These are phyloP conservation scores for Globisporangium spinosum DNA, from an alignment of 352 stramenopile species.

Conservation along the genomic window DNA sequence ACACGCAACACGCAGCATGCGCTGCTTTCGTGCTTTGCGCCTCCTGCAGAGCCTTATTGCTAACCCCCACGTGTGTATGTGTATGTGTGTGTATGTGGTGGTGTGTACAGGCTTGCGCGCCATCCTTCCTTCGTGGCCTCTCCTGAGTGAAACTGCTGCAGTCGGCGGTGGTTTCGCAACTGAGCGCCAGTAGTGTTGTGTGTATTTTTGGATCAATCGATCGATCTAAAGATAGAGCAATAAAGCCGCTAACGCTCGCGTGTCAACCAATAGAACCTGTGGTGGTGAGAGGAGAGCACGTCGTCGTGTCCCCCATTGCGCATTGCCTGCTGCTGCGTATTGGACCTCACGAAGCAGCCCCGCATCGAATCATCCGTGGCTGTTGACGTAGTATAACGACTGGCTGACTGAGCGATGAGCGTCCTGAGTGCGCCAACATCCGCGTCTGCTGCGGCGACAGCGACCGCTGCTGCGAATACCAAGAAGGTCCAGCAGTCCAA, in stretches of 20 bases:
- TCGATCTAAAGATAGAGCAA: constrained; percentile 1
- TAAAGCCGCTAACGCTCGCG: not conserved
- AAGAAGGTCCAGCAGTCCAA: constrained; percentile 23
- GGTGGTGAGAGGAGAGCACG: not conserved
- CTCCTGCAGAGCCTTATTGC: not conserved
- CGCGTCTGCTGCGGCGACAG: not conserved
- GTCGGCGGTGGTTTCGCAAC: constrained; percentile 14
- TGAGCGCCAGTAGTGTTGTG: not conserved
- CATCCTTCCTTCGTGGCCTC: not conserved
- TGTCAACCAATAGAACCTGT: constrained; percentile 10
- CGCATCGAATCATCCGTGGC: not conserved
- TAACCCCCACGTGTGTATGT: not conserved
- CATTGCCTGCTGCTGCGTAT: not conserved
- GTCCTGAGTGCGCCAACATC: constrained; percentile 5
- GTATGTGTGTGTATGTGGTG: too few relatives aligned
- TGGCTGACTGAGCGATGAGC: constrained; percentile 1
- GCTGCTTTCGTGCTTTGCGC: not conserved
- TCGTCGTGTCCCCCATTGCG: not conserved
- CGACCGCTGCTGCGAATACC: not conserved
- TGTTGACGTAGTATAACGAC: not conserved
- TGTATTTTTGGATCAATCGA: not conserved
- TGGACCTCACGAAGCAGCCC: not conserved
- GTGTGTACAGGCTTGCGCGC: not conserved
- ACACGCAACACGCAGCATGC: not conserved
- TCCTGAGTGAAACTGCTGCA: constrained; percentile 12